These are phyloP conservation scores for Vaccinium macrocarpon DNA, from an alignment of 148 eudicot species.

Conservation along the genomic window DNA sequence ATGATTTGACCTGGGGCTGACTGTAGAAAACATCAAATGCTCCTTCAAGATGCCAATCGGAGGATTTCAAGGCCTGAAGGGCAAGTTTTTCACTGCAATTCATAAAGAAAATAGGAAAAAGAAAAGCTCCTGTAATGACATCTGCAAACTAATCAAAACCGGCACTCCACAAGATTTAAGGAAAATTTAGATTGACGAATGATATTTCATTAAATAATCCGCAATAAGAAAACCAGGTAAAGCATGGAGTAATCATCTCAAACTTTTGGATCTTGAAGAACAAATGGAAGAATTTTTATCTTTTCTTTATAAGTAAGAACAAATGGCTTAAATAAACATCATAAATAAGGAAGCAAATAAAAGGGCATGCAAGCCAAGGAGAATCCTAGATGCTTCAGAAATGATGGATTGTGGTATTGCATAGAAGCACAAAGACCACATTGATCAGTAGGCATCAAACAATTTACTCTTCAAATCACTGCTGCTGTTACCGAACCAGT, in stretches of 20 bases:
- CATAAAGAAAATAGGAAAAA: background rate
- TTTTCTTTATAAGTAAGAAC: no score
- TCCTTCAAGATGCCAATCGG: conserved; percentile 85
- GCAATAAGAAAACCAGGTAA: background rate
- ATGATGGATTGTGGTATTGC: no score
- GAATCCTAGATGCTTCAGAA: no score
- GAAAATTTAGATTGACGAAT: background rate
- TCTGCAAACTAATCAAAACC: background rate
- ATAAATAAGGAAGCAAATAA: no score
- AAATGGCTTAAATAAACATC: background rate
- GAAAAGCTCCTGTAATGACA: background rate
- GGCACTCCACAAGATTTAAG: background rate
- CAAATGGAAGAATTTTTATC: no score
- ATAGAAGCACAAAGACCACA: background rate
- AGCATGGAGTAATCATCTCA: background rate
- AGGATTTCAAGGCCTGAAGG: conserved; percentile 66
- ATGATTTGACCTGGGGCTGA: conserved; percentile 67
- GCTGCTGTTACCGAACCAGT: no score
- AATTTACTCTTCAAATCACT: background rate
- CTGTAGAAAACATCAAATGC: conserved; percentile 87
- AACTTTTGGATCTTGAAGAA: background rate
- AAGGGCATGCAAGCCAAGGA: no score
- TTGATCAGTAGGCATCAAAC: background rate
- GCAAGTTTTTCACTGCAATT: conserved; percentile 73
- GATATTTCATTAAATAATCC: background rate